These are phyloP conservation scores for Trichoderma asperellum DNA, from an alignment of 2,329 filamentous ascomycete species.

Conservation along the genomic window DNA sequence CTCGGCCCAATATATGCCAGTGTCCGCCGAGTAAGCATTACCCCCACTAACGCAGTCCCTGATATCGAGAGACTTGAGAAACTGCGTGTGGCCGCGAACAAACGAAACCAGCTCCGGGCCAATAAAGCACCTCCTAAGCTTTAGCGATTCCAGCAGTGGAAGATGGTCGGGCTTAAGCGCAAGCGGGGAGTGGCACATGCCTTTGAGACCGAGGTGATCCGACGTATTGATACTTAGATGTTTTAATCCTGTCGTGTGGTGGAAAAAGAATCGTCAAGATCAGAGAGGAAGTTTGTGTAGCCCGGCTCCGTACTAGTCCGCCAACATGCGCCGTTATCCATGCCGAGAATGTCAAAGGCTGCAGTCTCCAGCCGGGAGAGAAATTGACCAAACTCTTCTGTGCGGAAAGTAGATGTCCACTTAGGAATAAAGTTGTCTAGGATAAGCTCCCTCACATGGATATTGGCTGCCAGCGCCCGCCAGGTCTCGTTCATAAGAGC, in stretches of 20 bases:
- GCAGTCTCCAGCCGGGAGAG: slow-evolving; percentile 7
- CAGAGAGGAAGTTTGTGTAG: background rate
- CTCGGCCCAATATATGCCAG: background rate
- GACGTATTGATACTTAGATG: background rate
- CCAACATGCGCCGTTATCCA: slow-evolving; percentile 7
- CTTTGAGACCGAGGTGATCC: background rate
- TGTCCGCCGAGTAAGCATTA: background rate
- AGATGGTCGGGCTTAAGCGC: slow-evolving; percentile 4
- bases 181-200: background rate
- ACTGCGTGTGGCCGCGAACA: background rate
- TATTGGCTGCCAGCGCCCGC: slow-evolving; percentile 1
- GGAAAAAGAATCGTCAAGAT: background rate
- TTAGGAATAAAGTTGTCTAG: background rate
- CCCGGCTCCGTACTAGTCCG: background rate
- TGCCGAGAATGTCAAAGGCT: slow-evolving; percentile 7
- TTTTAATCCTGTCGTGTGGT: slow-evolving; percentile 3
- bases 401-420: slow-evolving; percentile 7
- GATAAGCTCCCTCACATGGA: slow-evolving; percentile 10
- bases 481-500: slow-evolving; percentile 22
- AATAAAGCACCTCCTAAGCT: background rate
- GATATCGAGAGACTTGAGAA: slow-evolving; percentile 9
- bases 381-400: slow-evolving; percentile 13
- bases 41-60: background rate
- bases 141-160: slow-evolving; percentile 4
- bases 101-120: slow-evolving; percentile 3